Conservation (phyloP, 1,284 basidiomycete genomes). For the Phellopilus nigrolimitatus region DNA sequence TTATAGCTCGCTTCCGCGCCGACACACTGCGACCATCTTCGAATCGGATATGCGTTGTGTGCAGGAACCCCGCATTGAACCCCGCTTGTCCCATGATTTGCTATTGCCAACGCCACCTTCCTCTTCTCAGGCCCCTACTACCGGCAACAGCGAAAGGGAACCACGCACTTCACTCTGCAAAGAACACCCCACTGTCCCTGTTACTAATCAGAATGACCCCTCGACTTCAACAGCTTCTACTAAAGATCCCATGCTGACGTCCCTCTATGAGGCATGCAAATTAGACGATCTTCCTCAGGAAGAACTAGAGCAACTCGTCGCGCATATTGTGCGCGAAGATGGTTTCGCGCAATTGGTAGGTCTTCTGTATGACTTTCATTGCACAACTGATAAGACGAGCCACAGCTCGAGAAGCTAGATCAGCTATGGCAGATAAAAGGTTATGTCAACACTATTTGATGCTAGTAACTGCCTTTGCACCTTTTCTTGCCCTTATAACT, state of each 20-base stretch:
- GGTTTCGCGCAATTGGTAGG: constrained; percentile 31
- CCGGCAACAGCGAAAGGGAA: neutral
- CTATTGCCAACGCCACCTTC: constrained; percentile 1
- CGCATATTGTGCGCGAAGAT: constrained; percentile 31
- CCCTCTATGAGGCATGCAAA: constrained; percentile 12
- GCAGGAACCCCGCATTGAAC: neutral
- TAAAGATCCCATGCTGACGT: constrained; percentile 1
- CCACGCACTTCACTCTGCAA: neutral
- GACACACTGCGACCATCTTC: neutral
- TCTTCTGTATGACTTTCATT: neutral
- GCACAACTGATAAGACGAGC: neutral
- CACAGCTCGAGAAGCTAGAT: constrained; percentile 17
- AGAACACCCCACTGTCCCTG: neutral
- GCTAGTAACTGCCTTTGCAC: neutral
- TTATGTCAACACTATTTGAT: neutral
- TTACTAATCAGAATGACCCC: neutral
- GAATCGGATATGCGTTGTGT: neutral
- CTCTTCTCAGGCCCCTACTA: constrained; percentile 1
- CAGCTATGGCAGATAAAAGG: constrained; percentile 14
- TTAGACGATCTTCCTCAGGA: constrained; percentile 27
- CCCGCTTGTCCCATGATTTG: neutral
- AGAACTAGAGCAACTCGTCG: constrained; percentile 31
- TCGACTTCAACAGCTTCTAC: neutral
- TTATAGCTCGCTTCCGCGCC: neutral
- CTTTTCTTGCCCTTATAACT: neutral